Evolutionary conservation across 2,329 filamentous ascomycete species (phyloP), one percentile per base, ranked within the genome.

Genomic region (Fusarium musae): DNA sequence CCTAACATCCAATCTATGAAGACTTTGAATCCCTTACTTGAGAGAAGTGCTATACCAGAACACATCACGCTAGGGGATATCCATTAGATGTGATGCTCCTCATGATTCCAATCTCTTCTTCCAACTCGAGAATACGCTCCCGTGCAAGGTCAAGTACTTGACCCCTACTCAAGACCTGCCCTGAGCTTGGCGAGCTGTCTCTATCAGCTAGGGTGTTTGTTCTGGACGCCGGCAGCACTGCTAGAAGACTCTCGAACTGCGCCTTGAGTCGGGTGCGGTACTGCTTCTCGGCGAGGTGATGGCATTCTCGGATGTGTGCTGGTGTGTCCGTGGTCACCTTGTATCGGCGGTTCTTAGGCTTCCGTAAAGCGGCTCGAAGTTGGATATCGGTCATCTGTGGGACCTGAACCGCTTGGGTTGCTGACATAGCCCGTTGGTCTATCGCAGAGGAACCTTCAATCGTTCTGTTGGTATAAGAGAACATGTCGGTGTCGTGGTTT

Each of bases 381-480:
- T 50, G 13, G 3, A 23, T 17, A 3, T 50, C 30, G 1, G 44
- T 44, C n/a, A 30, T 30, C 19, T 15, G 16, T 21, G 44, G 19
- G 1, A 1, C 26, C 26, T 21, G 26, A 7, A 9, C 13, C 9
- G 7, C 21, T 15, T 15, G 44, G 4, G 19, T 7, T 21, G 26
- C 2, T 19, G 8, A 9, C 28, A 4, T 1, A 3, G 3, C 32
- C 9, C 32, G 28, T 30, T 16, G 28, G 2, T 5, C 17, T 11
- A 0, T 32, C 5, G 9, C 1, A 21, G 46, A 3, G 3, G 3
- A 32, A 17, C 0, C 3, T 23, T 32, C 21, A 4, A 5, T n/a
- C 0, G 19, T n/a, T 32, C 6, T n/a, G 9, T 3, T 16, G 5
- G 13, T 32, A 0, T 19, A 21, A 5, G 46, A 11, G 12, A 9